Conservation (phyloP, 331 rosid genomes). For the Stylosanthes scabra region DNA sequence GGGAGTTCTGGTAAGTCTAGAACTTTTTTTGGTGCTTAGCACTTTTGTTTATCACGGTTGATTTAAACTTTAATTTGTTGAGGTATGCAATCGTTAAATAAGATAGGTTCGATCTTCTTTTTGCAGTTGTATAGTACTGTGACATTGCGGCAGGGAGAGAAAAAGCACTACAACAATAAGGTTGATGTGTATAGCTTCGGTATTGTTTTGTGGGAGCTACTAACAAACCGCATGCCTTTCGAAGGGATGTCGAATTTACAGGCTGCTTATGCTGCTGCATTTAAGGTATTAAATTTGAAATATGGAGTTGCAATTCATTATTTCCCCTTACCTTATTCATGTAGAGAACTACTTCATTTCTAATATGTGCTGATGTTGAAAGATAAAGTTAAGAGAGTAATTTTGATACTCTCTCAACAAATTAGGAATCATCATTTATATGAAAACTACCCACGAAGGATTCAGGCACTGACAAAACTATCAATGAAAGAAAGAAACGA, state of each 20-base stretch:
- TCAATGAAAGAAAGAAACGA: no score
- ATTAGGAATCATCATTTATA: no score
- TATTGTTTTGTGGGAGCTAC: constrained; percentile 92
- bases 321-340: constrained; percentile 17
- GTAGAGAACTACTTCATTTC: no score
- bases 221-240: constrained; percentile 98
- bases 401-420: no score
- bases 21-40: constrained; percentile 1
- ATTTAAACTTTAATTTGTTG: no score
- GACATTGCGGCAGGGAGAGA: constrained; percentile 96
- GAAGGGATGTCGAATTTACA: constrained; percentile 99
- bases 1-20: not conserved
- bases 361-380: no score
- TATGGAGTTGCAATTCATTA: constrained; percentile 15
- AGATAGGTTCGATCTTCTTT: no score
- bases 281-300: constrained; percentile 67
- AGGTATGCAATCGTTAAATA: not conserved
- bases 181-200: constrained; percentile 99
- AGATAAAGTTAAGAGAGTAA: no score
- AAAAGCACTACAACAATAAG: constrained; percentile 96
- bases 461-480: no score
- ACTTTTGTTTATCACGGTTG: not conserved
- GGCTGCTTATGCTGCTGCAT: constrained; percentile 99
- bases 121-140: constrained; percentile 96
- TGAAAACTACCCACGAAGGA: no score